Evolutionary conservation across 768 basidiomycete genomes (phyloP).

Genomic region (Strobilomyces echinocephalus): DNA sequence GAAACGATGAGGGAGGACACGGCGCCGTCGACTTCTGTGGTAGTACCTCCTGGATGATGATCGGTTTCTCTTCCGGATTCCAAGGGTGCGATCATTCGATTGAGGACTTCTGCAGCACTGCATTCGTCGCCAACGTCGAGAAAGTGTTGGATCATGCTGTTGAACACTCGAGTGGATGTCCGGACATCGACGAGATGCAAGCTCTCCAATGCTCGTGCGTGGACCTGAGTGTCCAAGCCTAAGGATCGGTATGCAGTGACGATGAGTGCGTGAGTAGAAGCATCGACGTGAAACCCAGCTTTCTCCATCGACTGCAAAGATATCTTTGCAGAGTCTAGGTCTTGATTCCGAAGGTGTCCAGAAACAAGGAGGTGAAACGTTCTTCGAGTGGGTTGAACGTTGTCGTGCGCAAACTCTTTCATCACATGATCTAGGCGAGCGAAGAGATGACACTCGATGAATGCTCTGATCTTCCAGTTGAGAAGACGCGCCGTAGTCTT

Average conservation of each 20-base stretch:
- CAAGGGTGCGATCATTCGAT: slow-evolving; percentile 46
- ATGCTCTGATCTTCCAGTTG: slow-evolving; percentile 65
- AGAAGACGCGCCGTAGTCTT: slow-evolving; percentile 52
- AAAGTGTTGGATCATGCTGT: slow-evolving; percentile 60
- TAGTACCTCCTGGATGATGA: slow-evolving; percentile 17
- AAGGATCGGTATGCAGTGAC: slow-evolving; percentile 54
- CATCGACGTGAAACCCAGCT: slow-evolving; percentile 49
- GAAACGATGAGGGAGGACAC: slow-evolving; percentile 2
- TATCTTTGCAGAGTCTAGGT: slow-evolving; percentile 51
- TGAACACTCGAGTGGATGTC: slow-evolving; percentile 54
- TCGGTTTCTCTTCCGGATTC: slow-evolving; percentile 22
- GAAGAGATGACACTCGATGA: slow-evolving; percentile 52
- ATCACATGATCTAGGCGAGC: slow-evolving; percentile 41
- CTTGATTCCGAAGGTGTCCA: slow-evolving; percentile 64
- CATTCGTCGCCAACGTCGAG: slow-evolving; percentile 51
- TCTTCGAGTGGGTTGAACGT: slow-evolving; percentile 48
- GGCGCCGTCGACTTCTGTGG: slow-evolving; percentile 31
- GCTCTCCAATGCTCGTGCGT: slow-evolving; percentile 45
- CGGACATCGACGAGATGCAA: slow-evolving; percentile 38
- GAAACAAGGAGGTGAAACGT: slow-evolving; percentile 69
- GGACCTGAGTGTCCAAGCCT: slow-evolving; percentile 53
- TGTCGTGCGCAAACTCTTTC: slow-evolving; percentile 44
- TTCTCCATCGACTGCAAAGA: slow-evolving; percentile 54
- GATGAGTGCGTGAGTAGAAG: slow-evolving; percentile 57
- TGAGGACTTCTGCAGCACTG: slow-evolving; percentile 44